Evolutionary conservation across 1,284 basidiomycete genomes (phyloP), one percentile per base, ranked within the genome.

Genomic region (Fistulina hepatica): DNA sequence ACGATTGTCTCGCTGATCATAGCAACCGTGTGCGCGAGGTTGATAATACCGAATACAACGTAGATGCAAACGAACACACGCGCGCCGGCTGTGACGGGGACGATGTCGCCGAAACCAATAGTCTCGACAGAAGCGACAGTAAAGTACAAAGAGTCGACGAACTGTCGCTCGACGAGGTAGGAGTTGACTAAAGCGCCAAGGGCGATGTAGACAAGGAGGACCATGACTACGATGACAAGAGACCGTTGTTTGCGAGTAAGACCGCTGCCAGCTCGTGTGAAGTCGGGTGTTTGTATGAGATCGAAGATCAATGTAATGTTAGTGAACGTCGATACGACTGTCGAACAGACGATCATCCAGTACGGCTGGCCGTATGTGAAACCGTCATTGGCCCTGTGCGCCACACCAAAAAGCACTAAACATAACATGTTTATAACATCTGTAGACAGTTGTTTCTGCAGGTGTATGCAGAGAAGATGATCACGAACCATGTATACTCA

Each of bases 261-360:
- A 1, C 88, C 88, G 40, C 79, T 83, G 2, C 80, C 81, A 81
- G 36, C 12, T 19, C 25, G 8, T 32, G 12, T 58, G 46, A 91
- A 90, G 46, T 86, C 67, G 0, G 71, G 65, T 0, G 77, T 86
- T 11, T 54, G 57, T 5, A 71, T 39, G 27, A 74, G 60, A 49
- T 91, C 86, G 37, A 66, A 54, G 8, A 84, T 64, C 2, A 92
- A 61, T 0, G 77, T 82, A 31, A 79, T 44, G 47, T 86, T 91
- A 9, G 78, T 81, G 37, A 77, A 56, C 1, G 71, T 58, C 0
- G 81, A 82, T 0, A 71, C 72, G 10, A 75, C 63, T 0, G 85
- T 90, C 0, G 81, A 81, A 47, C 81, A 85, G 6, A 86, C 61
- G 1, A 79, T 83, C 59, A 84, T 71, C 85, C 84, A 92, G 52